Evolutionary conservation across 2,329 filamentous ascomycete genomes (phyloP), one percentile per base, ranked within the genome.

Genomic region (Phialophora expanda): DNA sequence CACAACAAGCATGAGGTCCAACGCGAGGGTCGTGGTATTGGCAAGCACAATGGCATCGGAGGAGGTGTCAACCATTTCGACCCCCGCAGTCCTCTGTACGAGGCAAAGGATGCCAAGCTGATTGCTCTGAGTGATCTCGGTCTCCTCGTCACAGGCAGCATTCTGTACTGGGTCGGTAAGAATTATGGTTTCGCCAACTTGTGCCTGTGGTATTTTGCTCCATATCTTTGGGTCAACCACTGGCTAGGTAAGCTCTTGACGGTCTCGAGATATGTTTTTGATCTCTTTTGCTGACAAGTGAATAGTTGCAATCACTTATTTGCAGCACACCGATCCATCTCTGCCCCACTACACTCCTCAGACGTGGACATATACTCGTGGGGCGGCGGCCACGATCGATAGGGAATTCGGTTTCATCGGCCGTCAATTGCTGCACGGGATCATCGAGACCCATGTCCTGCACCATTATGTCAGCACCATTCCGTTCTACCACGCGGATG

Each of bases 171-270:
- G 74, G 83, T 97, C 71, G 89, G 89, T 74, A 88, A 88, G 78
- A 90, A 80, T 64, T 97, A 89, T 73, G 95, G 95, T 75, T 94
- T 89, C 84, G 78, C 83, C 76, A 98, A 97, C 84, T 84, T 98
- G 78, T 82, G 91, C 66, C 90, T 99, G 69, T 98, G 95, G 94
- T 99, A 99, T 82, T 88, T 93, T 75, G 76, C 96, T 66, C 95
- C 95, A 44, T 99, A 98, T 79, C 85, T 97, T 68, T 97, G 94
- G 94, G 93, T 97, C 64, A 96, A 98, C 87, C 93, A 97, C 87
- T 98, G 94, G 94, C 90, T 98, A 64, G 91, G 92, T 95, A 88
- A 85, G 91, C 86, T 11, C 28, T 59, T 48, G 41, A 22, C 11
- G 22, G 20, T 12, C 17, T 12, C 17, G 8, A 20, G 26, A 30